Evolutionary conservation across 2,329 filamentous ascomycete genomes (phyloP).

Genomic region (Fusarium floridanum): DNA sequence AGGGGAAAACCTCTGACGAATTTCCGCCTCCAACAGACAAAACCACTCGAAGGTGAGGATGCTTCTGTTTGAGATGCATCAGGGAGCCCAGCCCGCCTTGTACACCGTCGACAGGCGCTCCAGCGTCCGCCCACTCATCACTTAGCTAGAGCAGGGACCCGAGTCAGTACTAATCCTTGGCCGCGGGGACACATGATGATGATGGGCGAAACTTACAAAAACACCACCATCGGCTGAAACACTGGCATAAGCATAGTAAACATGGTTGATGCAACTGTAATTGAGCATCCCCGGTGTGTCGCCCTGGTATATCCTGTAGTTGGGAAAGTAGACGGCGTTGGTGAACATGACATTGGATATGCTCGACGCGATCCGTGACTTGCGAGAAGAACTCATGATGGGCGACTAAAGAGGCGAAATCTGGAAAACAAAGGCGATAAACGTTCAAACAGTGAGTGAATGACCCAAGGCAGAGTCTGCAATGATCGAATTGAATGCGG

Average conservation of each 20-base stretch:
- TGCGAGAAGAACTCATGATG: conserved; percentile 61
- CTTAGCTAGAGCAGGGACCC: conserved; percentile 68
- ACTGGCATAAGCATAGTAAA: conserved; percentile 87
- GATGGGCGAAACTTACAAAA: conserved; percentile 70
- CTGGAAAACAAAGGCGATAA: background rate
- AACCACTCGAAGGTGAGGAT: conserved; percentile 79
- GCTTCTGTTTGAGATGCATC: conserved; percentile 77
- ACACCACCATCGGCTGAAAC: conserved; percentile 79
- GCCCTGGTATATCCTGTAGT: conserved; percentile 78
- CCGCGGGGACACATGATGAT: conserved; percentile 18
- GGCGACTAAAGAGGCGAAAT: background rate
- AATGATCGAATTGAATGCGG: conserved; percentile 24
- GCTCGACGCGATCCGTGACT: conserved; percentile 60
- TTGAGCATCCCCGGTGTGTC: conserved; percentile 81
- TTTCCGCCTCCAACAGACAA: conserved; percentile 80
- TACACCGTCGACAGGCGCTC: conserved; percentile 78
- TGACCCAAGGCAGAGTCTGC: conserved; percentile 9
- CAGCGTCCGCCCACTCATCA: conserved; percentile 82
- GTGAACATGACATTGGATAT: conserved; percentile 66
- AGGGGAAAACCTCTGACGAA: conserved; percentile 75
- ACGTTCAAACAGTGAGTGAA: conserved; percentile 4
- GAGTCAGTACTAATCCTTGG: conserved; percentile 43
- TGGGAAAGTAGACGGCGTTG: conserved; percentile 90
- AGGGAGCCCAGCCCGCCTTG: conserved; percentile 80
- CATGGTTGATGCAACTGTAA: conserved; percentile 81